A percentile compares a stretch with the other conserved stretches of the same genome.
phyloP scores from a whole-genome alignment of 495 filamentous ascomycete species.

The Penicillium tannophilum region DNA sequence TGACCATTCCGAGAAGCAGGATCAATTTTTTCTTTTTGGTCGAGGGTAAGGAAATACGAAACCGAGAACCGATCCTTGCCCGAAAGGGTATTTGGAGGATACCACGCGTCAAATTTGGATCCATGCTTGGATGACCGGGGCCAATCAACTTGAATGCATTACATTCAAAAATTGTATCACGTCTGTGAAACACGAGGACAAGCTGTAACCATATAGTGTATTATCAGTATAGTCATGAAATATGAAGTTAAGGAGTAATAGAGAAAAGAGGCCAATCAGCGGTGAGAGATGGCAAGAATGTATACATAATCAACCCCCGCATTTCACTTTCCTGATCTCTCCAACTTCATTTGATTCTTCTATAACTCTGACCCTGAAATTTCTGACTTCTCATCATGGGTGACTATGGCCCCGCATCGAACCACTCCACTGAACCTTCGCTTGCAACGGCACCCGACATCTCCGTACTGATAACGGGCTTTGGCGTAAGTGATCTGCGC shows the following conservation, averaged over 20 bases:
- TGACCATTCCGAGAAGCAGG: constrained; percentile 5
- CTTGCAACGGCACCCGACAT: constrained; percentile 44
- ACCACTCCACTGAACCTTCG: constrained; percentile 20
- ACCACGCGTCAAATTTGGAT: background rate
- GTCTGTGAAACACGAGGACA: background rate
- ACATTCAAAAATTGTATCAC: background rate
- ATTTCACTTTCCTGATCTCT: background rate
- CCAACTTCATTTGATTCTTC: background rate
- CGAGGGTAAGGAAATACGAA: constrained; percentile 3
- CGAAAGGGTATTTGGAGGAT: constrained; percentile 16
- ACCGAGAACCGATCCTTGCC: constrained; percentile 18
- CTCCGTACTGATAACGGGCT: constrained; percentile 72
- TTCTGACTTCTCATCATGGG: constrained; percentile 32
- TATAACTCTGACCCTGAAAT: background rate
- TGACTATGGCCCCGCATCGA: constrained; percentile 37
- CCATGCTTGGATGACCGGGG: background rate
- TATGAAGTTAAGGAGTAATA: background rate
- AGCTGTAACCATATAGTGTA: background rate
- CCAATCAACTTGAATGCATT: constrained; percentile 4
- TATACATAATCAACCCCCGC: background rate
- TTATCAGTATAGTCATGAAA: background rate
- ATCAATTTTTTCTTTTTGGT: background rate
- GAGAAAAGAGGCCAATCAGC: background rate
- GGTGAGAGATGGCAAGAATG: background rate
- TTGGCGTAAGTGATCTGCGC: constrained; percentile 58